These are phyloP conservation scores for Syncephalis plumigaleata DNA, from an alignment of 371 early-diverging fungal species.

Conservation along the genomic window DNA sequence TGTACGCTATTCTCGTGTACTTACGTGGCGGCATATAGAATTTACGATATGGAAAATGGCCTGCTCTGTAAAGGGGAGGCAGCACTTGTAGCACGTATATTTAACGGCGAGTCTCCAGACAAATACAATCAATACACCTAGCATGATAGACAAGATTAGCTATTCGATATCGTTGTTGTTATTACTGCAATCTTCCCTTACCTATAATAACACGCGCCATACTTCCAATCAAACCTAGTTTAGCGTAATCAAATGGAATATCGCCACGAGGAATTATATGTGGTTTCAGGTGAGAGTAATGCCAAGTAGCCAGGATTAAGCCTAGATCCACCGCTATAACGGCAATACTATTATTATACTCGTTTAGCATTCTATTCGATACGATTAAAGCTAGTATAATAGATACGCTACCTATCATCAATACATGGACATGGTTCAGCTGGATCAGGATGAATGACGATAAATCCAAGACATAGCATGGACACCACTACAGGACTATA, in stretches of 20 bases:
- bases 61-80: slow-evolving; percentile 39
- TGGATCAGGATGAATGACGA: no score
- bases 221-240: slow-evolving; percentile 14
- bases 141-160: background rate
- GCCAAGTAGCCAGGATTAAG: slow-evolving; percentile 40
- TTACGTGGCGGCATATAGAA: slow-evolving; percentile 29
- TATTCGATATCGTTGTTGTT: background rate
- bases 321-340: slow-evolving; percentile 53
- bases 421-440: background rate
- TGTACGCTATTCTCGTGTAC: background rate
- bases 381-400: background rate
- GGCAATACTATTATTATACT: slow-evolving; percentile 24
- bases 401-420: background rate
- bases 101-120: slow-evolving; percentile 41
- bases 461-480: no score
- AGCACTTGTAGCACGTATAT: slow-evolving; percentile 29
- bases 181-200: slow-evolving; percentile 2
- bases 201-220: slow-evolving; percentile 25
- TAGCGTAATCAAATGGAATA: slow-evolving; percentile 14
- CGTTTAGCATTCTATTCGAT: background rate
- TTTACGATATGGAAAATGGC: slow-evolving; percentile 36
- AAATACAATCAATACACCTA: slow-evolving; percentile 34
- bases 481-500: no score
- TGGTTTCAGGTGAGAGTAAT: slow-evolving; percentile 13
- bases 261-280: slow-evolving; percentile 14